Base-by-base conservation (phyloP, 257 asterid genomes). In the Solanum etuberosum region DNA sequence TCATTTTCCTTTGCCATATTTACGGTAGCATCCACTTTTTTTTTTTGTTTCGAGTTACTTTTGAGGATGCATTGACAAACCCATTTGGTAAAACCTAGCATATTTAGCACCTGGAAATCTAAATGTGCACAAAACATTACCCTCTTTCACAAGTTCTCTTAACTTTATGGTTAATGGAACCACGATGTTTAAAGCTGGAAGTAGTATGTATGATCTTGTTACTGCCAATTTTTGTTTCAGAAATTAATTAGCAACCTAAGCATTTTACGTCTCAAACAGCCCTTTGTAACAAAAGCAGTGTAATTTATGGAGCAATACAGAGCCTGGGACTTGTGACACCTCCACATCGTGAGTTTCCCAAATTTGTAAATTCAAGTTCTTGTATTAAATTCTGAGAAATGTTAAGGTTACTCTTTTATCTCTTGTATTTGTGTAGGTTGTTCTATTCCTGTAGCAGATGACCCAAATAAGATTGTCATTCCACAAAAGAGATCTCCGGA, bases 271-370 rank as follows among this genome's bases (percentile, higher is more conserved):
- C 54, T 27, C 27, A 27, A 27, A 77, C 98, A 97, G 98, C 96
- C 90, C 93, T 94, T 77, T 97, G 98, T 93, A 97, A 95, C 93
- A 97, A 93, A 92, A 98, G 94, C 14, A 94, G 98, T 91, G 95
- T 92, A 92, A 96, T 96, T 38, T 94, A 90, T 89, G 95, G 89
- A 86, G 88, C 93, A 91, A 87, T 95, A 88, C 88, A 93, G 94
- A 92, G 93, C 54, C 92, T 95, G 97, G 99, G 99, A 86, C 89
- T 95, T 86, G 94, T 94, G 88, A 93, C 92, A 77, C 94, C 97
- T 77, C 96, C 93, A 34, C 99, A 97, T 89, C 98, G 99, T 97
- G 91, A 97, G 99, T 74, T 86, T 68, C 15, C 25, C 43, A 20
- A 59, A 84, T 81, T 87, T 40, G 46, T 57, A 29, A 35, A 21